phyloP scores from a whole-genome alignment of 805 yeast species.

The Candida tammaniensis region DNA sequence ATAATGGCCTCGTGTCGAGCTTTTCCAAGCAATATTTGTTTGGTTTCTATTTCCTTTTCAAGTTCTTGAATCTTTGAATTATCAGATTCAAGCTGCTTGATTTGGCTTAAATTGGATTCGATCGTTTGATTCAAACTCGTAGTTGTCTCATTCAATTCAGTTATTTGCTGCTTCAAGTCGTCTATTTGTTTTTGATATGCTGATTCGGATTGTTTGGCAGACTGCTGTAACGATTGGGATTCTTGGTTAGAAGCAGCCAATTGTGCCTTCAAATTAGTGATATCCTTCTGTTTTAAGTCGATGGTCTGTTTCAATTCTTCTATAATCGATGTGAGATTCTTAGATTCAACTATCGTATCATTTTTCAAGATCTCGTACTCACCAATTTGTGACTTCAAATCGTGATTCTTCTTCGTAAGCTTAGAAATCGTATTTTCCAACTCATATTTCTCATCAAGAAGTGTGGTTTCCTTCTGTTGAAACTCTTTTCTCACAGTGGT shows the following conservation, averaged over 20 bases:
- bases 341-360: slow-evolving; percentile 37
- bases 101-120: slow-evolving; percentile 3
- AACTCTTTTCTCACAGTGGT: slow-evolving; percentile 35
- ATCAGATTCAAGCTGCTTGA: slow-evolving; percentile 14
- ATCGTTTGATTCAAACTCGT: slow-evolving; percentile 10
- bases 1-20: slow-evolving; percentile 92
- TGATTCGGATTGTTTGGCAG: background rate
- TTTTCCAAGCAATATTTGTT: slow-evolving; percentile 81
- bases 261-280: slow-evolving; percentile 7
- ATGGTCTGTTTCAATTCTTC: slow-evolving; percentile 47
- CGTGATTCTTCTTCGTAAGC: slow-evolving; percentile 37
- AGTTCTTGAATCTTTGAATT: slow-evolving; percentile 44
- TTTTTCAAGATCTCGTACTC: slow-evolving; percentile 39
- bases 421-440: slow-evolving; percentile 39
- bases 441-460: slow-evolving; percentile 39
- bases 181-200: slow-evolving; percentile 3
- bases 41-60: slow-evolving; percentile 52
- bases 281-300: slow-evolving; percentile 23
- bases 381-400: slow-evolving; percentile 37
- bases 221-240: background rate
- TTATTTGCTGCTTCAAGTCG: background rate
- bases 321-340: slow-evolving; percentile 39
- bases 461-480: slow-evolving; percentile 30
- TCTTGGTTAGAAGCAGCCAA: slow-evolving; percentile 1
- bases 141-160: slow-evolving; percentile 7